These are phyloP conservation scores for Suillus subalutaceus DNA, from an alignment of 768 basidiomycete genomes.

Conservation along the genomic window DNA sequence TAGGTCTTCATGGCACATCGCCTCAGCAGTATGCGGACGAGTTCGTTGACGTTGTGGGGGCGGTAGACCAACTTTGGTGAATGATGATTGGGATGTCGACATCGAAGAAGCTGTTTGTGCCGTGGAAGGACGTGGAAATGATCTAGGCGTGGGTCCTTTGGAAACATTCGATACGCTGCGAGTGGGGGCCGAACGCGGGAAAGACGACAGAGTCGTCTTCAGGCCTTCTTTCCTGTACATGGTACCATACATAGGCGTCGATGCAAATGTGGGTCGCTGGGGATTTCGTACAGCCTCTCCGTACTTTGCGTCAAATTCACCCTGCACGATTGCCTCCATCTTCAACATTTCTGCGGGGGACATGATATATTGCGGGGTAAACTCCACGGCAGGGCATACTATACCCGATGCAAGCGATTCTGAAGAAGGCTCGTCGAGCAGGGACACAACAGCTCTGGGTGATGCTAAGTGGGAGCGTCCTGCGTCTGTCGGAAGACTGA, in stretches of 20 bases:
- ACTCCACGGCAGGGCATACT: conserved; percentile 40
- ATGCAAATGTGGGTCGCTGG: conserved; percentile 41
- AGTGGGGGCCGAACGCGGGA: conserved; percentile 20
- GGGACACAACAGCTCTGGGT: conserved; percentile 34
- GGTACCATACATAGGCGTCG: conserved; percentile 38
- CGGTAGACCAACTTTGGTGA: conserved; percentile 42
- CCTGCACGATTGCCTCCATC: conserved; percentile 53
- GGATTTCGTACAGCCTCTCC: conserved; percentile 27
- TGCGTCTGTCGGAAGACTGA: conserved; percentile 52
- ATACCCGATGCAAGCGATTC: conserved; percentile 43
- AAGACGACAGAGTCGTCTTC: conserved; percentile 30
- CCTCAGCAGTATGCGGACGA: conserved; percentile 19
- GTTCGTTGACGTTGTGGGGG: conserved; percentile 53
- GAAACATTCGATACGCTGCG: conserved; percentile 23
- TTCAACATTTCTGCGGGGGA: conserved; percentile 66
- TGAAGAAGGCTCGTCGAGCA: conserved; percentile 51
- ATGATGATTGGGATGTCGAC: conserved; percentile 20
- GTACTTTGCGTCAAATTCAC: conserved; percentile 30
- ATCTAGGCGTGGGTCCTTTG: conserved; percentile 23
- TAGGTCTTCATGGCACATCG: conserved; percentile 4
- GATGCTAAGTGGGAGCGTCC: conserved; percentile 33
- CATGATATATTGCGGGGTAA: conserved; percentile 67
- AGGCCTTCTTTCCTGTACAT: conserved; percentile 32
- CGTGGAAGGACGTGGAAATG: conserved; percentile 38
- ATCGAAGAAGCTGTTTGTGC: conserved; percentile 30